Base-by-base conservation (phyloP, 495 filamentous ascomycete species). In the Penicillium bovifimosum region DNA sequence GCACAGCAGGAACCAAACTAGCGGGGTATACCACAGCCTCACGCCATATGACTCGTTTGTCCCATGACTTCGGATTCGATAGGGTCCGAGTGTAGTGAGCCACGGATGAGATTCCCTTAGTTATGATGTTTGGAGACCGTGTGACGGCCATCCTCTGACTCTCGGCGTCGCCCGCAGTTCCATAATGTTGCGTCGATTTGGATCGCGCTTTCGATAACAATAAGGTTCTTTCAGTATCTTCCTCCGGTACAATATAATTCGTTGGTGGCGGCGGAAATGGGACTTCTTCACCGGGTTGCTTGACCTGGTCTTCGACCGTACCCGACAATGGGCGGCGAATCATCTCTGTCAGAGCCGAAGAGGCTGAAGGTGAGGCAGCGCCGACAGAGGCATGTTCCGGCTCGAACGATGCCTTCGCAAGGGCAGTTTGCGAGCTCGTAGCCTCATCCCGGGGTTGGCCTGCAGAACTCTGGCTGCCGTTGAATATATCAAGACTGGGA, bases 1-100 rank as follows among this genome's bases (percentile, higher is more conserved):
- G 73, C 4, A 97, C 91, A 6, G 92, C 86, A 1, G 95, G 93
- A 10, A 96, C 61, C 42, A 83, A 83, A 34, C 79, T 78, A 20
- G 83, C 63, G 6, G 91, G 86, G 50, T 86, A 76, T 14, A 87
- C 69, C 9, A 93, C 66, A 3, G 76, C 80, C 20, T 79, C 75
- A 48, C 78, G 58, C 82, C 83, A 90, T 6, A 93, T 71, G 0
- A 76, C 69, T 40, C 72, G 78, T 41, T 70, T 73, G 64, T 91
- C 73, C 89, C 90, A 96, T 35, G 72, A 70, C 61, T 88, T 90
- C 2, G 88, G 86, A 54, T 83, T 80, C 0, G 57, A 26, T 2
- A 77, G 36, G 11, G 56, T 45, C 9, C 64, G 61, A 26, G 65
- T 56, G 39, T 51, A 60, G 31, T 55, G 59, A 8, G 60, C 60